Evolutionary conservation across 2,329 filamentous ascomycete species (phyloP).

Genomic region (Cladophialophora psammophila): DNA sequence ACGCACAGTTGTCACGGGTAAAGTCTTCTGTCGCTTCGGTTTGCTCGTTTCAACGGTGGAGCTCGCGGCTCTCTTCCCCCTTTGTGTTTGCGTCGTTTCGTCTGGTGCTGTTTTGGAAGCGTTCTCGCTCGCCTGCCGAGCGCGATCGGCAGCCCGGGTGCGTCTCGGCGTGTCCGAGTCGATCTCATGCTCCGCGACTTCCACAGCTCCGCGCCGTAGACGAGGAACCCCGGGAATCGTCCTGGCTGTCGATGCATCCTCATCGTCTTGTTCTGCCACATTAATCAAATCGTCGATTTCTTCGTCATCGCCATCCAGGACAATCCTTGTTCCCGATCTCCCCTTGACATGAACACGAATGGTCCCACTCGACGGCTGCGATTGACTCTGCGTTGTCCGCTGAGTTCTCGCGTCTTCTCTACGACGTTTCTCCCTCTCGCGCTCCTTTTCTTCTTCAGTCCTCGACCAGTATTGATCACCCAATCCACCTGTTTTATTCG

Average conservation of each 20-base stretch:
- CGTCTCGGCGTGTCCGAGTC: constrained; percentile 38
- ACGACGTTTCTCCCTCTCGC: constrained; percentile 44
- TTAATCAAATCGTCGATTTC: constrained; percentile 17
- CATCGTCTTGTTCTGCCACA: constrained; percentile 20
- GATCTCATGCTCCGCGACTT: constrained; percentile 39
- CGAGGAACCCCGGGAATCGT: constrained; percentile 30
- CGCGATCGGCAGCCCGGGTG: constrained; percentile 35
- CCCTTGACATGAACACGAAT: constrained; percentile 24
- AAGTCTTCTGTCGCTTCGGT: constrained; percentile 43
- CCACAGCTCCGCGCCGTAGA: constrained; percentile 38
- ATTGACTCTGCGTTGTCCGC: constrained; percentile 38
- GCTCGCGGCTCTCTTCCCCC: constrained; percentile 33
- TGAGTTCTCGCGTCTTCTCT: constrained; percentile 37
- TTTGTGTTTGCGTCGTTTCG: constrained; percentile 17
- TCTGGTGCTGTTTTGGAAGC: constrained; percentile 6
- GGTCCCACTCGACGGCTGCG: constrained; percentile 35
- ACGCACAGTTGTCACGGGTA: constrained; percentile 40
- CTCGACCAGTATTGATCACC: constrained; percentile 77
- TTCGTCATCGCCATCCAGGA: constrained; percentile 43
- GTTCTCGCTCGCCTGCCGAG: constrained; percentile 14
- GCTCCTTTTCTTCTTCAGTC: constrained; percentile 43
- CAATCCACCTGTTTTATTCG: constrained; percentile 74
- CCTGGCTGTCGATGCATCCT: constrained; percentile 15
- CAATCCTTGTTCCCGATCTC: constrained; percentile 20
- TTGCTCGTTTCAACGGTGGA: constrained; percentile 14